Percentiles rank a stretch among this genome's conserved stretches.
These are phyloP conservation scores for Debaryomycetaceae sp. DNA, from an alignment of 1,139 yeast species.

Conservation along the genomic window DNA sequence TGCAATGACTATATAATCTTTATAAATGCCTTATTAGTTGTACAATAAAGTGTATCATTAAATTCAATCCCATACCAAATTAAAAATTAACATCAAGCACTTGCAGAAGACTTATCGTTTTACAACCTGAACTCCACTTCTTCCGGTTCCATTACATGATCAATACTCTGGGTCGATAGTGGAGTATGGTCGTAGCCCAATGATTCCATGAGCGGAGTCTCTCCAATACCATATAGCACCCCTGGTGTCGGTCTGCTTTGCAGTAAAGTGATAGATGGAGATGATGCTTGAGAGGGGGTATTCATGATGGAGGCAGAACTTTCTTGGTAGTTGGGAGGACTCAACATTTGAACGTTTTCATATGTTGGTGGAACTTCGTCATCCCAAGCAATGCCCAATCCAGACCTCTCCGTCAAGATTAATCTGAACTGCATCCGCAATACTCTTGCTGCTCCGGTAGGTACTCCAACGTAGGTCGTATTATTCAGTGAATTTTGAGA, in stretches of 20 bases:
- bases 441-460: slow-evolving; percentile 94
- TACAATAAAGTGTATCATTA: not conserved
- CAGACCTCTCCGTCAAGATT: slow-evolving; percentile 80
- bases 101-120: too few species aligned
- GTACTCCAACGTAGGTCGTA: slow-evolving; percentile 54
- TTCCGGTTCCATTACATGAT: slow-evolving; percentile 2
- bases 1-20: not conserved
- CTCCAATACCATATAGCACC: slow-evolving; percentile 44
- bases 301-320: slow-evolving; percentile 13
- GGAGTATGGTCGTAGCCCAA: not conserved
- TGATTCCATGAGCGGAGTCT: slow-evolving; percentile 24
- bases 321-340: slow-evolving; percentile 77
- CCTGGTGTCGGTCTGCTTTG: slow-evolving; percentile 28
- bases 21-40: not conserved
- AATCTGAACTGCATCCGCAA: slow-evolving; percentile 90
- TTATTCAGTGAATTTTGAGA: slow-evolving; percentile 6
- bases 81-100: too few species aligned
- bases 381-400: slow-evolving; percentile 97
- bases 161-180: not conserved
- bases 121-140: not conserved
- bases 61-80: not conserved
- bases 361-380: slow-evolving; percentile 98
- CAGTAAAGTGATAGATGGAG: slow-evolving; percentile 2
- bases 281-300: not conserved
- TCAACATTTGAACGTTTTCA: slow-evolving; percentile 72